phyloP scores from a whole-genome alignment of 2,329 filamentous ascomycete genomes.

The Diaporthe sp. region DNA sequence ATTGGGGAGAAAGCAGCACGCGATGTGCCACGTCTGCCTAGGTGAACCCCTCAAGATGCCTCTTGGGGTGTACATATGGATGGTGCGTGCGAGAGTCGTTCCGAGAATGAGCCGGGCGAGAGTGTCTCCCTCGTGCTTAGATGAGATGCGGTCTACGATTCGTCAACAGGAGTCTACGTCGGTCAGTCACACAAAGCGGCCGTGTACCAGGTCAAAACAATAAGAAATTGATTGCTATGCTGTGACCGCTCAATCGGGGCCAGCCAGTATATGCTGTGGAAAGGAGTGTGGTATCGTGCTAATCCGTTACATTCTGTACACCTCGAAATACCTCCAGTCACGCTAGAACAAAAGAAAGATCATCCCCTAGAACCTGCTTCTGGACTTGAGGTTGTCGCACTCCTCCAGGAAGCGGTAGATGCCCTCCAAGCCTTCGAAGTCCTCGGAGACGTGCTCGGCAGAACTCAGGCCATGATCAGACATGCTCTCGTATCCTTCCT shows the following conservation, averaged over 20 bases:
- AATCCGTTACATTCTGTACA: conserved; percentile 16
- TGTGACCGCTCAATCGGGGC: conserved; percentile 17
- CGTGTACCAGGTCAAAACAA: background rate
- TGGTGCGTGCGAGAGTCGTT: too few species aligned
- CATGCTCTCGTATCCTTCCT: conserved; percentile 65
- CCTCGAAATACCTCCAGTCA: background rate
- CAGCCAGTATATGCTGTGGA: conserved; percentile 19
- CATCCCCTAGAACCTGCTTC: conserved; percentile 26
- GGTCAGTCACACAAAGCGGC: background rate
- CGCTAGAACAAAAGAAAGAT: conserved; percentile 26
- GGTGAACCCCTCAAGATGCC: background rate
- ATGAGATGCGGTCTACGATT: background rate
- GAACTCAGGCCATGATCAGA: conserved; percentile 61
- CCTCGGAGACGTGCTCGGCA: conserved; percentile 59
- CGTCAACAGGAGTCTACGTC: background rate
- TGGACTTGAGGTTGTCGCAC: conserved; percentile 59
- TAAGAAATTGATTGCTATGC: conserved; percentile 33
- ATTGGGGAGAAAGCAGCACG: background rate
- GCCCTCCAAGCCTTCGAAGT: conserved; percentile 69
- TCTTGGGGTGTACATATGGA: too few species aligned
- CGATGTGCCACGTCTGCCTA: background rate
- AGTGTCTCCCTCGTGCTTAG: background rate
- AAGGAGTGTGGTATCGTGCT: conserved; percentile 41
- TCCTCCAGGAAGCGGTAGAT: conserved; percentile 72
- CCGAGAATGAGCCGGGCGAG: background rate